These are phyloP conservation scores for Starmerella vitae DNA, from an alignment of 805 yeast genomes.

Conservation along the genomic window DNA sequence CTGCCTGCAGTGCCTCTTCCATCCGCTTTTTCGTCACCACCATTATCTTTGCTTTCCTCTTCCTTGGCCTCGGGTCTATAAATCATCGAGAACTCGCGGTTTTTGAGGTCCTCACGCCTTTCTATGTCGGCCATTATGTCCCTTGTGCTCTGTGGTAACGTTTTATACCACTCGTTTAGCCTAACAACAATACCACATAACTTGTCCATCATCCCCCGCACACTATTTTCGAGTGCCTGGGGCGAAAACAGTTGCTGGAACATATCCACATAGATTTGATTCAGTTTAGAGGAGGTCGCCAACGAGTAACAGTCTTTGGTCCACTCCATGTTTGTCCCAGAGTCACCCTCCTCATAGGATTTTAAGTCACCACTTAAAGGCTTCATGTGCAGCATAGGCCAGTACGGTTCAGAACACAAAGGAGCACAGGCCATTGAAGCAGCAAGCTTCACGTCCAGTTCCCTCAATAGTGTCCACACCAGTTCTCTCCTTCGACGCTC, in stretches of 20 bases:
- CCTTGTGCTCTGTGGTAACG: constrained; percentile 3
- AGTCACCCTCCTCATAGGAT: background rate
- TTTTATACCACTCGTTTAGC: constrained; percentile 15
- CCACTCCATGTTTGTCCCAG: background rate
- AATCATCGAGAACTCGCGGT: background rate
- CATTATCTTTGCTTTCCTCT: background rate
- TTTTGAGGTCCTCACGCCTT: background rate
- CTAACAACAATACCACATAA: constrained; percentile 9
- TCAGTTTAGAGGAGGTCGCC: constrained; percentile 5
- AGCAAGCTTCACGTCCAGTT: constrained; percentile 35
- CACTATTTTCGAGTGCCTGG: constrained; percentile 11
- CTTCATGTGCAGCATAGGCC: no score
- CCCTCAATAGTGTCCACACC: constrained; percentile 40
- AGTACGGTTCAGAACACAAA: constrained; percentile 23
- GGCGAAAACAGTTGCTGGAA: constrained; percentile 15
- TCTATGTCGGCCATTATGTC: constrained; percentile 4
- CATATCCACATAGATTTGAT: constrained; percentile 10
- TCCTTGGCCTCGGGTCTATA: background rate
- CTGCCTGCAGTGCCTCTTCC: background rate
- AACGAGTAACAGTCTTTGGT: constrained; percentile 4
- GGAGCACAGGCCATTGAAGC: constrained; percentile 40
- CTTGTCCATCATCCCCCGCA: constrained; percentile 9
- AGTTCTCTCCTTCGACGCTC: constrained; percentile 32
- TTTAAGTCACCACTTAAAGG: background rate
- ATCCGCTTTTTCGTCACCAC: background rate